Conservation (phyloP, 2,329 filamentous ascomycete genomes). For the Curvularia verruculosa region DNA sequence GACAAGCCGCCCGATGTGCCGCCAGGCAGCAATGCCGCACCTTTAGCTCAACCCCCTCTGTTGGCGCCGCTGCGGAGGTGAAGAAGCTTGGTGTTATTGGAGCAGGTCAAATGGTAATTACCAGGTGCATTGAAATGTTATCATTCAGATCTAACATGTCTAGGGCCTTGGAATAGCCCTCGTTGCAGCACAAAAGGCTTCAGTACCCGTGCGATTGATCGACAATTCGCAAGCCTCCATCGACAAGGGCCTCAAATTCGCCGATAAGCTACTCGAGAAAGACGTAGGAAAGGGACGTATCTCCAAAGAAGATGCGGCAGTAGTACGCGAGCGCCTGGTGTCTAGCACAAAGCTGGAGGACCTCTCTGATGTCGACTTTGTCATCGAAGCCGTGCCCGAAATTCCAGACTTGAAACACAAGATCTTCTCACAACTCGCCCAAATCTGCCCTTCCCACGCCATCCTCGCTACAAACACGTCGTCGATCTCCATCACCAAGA, state of each 20-base stretch:
- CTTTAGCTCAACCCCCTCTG: slow-evolving; percentile 72
- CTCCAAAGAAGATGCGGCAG: slow-evolving; percentile 78
- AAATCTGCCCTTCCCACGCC: slow-evolving; percentile 81
- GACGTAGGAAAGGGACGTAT: slow-evolving; percentile 88
- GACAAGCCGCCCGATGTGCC: slow-evolving; percentile 30
- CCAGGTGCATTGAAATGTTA: not conserved
- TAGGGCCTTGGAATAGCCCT: slow-evolving; percentile 95
- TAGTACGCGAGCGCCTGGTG: slow-evolving; percentile 71
- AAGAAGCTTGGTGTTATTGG: slow-evolving; percentile 91
- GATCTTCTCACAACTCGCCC: slow-evolving; percentile 83
- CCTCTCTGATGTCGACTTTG: slow-evolving; percentile 86
- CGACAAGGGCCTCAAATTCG: slow-evolving; percentile 88
- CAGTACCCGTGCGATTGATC: slow-evolving; percentile 82
- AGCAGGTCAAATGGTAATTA: slow-evolving; percentile 89
- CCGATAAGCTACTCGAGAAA: slow-evolving; percentile 91
- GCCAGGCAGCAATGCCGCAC: slow-evolving; percentile 46
- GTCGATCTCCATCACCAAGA: slow-evolving; percentile 96
- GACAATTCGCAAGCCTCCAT: slow-evolving; percentile 84
- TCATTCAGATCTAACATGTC: slow-evolving; percentile 37
- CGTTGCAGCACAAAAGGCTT: slow-evolving; percentile 84
- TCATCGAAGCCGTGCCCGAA: slow-evolving; percentile 97
- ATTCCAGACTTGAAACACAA: slow-evolving; percentile 84
- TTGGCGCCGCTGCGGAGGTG: slow-evolving; percentile 70
- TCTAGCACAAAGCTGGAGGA: slow-evolving; percentile 76
- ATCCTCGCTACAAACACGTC: slow-evolving; percentile 97